Evolutionary conservation across 257 asterid species (phyloP).

Genomic region (Nicotiana undulata): DNA sequence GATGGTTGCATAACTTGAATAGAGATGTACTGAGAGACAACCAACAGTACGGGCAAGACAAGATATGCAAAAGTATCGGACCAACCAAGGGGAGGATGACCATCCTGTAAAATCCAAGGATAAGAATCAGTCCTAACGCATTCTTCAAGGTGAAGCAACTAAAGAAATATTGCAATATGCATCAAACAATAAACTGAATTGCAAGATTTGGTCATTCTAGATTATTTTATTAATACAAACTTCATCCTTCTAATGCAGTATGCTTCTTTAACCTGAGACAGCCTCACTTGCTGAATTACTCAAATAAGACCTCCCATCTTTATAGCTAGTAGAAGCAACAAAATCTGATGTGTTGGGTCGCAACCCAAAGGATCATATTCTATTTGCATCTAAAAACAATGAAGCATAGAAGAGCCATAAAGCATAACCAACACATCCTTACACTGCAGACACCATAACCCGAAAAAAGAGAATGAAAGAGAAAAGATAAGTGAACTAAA

Average conservation of each 20-base stretch:
- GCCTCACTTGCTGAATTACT: not conserved
- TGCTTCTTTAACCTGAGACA: not conserved
- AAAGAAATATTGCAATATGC: not conserved
- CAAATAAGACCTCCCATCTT: not conserved
- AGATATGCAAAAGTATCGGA: constrained; percentile 90
- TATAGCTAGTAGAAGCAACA: not conserved
- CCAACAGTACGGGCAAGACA: constrained; percentile 78
- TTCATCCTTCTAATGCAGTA: not conserved
- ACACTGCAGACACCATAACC: not conserved
- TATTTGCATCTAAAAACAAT: not conserved
- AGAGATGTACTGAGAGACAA: constrained; percentile 70
- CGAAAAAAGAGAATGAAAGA: not conserved
- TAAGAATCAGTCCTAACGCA: not conserved
- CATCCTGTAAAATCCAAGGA: constrained; percentile 49
- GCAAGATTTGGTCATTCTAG: not conserved
- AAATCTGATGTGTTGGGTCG: not conserved
- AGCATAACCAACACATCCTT: not conserved
- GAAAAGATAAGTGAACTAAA: not conserved
- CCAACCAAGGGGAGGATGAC: constrained; percentile 99
- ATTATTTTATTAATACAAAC: not conserved
- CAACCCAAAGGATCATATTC: not conserved
- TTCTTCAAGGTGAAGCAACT: constrained; percentile 5
- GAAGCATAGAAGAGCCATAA: not conserved
- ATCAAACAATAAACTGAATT: not conserved
- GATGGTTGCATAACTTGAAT: constrained; percentile 89